Evolutionary conservation across 192 early-diverging fungal species (phyloP).

Genomic region (Diversispora epigaea): DNA sequence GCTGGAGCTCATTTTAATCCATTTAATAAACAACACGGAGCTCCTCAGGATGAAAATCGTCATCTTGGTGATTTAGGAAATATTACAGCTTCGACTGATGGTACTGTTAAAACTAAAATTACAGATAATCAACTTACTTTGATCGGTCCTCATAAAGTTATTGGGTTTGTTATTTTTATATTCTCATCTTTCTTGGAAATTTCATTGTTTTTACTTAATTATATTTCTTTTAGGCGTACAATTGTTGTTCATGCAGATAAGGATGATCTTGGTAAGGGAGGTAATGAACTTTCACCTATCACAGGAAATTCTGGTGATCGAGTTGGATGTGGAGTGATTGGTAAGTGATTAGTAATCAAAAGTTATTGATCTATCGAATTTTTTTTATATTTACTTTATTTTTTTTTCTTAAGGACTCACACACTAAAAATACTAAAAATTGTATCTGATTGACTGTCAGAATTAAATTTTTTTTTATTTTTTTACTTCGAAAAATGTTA

Average conservation of each 20-base stretch:
- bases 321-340: slow-evolving; percentile 86
- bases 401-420: too few relatives aligned
- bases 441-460: too few relatives aligned
- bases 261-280: slow-evolving; percentile 83
- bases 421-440: too few relatives aligned
- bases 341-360: slow-evolving; percentile 39
- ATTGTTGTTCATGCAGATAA: slow-evolving; percentile 80
- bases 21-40: slow-evolving; percentile 74
- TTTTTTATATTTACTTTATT: too few relatives aligned
- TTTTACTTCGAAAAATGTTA: too few relatives aligned
- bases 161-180: slow-evolving; percentile 54
- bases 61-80: slow-evolving; percentile 94
- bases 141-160: slow-evolving; percentile 71
- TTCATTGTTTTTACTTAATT: not conserved
- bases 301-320: slow-evolving; percentile 90
- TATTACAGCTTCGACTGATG: slow-evolving; percentile 57
- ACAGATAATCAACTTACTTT: slow-evolving; percentile 69
- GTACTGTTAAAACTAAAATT: slow-evolving; percentile 54
- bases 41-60: slow-evolving; percentile 61
- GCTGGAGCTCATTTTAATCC: slow-evolving; percentile 90
- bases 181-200: not conserved
- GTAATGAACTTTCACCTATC: slow-evolving; percentile 65
- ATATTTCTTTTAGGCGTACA: slow-evolving; percentile 55
- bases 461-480: too few relatives aligned
- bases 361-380: too few relatives aligned